These are phyloP conservation scores for Rhodotorula paludigena DNA, from an alignment of 768 basidiomycete genomes.

Conservation along the genomic window DNA sequence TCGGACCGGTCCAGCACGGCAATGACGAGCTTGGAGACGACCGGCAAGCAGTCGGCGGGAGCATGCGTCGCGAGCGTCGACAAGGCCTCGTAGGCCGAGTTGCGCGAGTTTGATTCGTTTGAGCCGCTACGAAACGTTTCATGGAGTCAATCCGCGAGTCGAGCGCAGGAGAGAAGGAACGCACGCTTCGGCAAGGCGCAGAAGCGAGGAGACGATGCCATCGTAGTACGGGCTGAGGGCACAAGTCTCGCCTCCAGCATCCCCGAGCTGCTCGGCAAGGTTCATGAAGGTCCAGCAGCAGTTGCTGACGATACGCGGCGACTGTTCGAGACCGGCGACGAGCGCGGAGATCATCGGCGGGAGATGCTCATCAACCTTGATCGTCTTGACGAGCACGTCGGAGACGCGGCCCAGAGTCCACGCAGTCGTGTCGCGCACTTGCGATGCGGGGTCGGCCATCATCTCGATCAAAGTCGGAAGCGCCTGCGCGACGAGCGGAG, in stretches of 20 bases:
- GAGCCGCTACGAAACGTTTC: conserved; percentile 51
- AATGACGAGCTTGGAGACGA: conserved; percentile 75
- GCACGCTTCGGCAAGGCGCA: conserved; percentile 81
- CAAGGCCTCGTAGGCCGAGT: conserved; percentile 93
- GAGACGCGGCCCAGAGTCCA: conserved; percentile 97
- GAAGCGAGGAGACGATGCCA: conserved; percentile 72
- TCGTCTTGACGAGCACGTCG: conserved; percentile 74
- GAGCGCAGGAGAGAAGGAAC: conserved; percentile 35
- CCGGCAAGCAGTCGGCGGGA: conserved; percentile 67
- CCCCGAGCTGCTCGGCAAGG: conserved; percentile 80
- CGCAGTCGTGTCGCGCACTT: conserved; percentile 93
- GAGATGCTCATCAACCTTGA: conserved; percentile 77
- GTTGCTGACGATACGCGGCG: conserved; percentile 82
- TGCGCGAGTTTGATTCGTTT: conserved; percentile 89
- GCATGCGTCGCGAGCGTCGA: conserved; percentile 78
- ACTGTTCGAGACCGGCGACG: conserved; percentile 69
- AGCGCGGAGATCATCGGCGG: conserved; percentile 76
- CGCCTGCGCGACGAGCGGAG: conserved; percentile 87
- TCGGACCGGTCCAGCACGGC: conserved; percentile 87
- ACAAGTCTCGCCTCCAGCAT: conserved; percentile 59
- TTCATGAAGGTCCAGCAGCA: conserved; percentile 98
- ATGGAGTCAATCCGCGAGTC: neutral
- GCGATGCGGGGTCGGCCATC: conserved; percentile 65
- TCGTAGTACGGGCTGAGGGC: conserved; percentile 85
- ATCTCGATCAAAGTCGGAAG: conserved; percentile 88